Evolutionary conservation across 2,329 filamentous ascomycete genomes (phyloP), one percentile per base, ranked within the genome.

Genomic region (Teratosphaeria epicoccoides): DNA sequence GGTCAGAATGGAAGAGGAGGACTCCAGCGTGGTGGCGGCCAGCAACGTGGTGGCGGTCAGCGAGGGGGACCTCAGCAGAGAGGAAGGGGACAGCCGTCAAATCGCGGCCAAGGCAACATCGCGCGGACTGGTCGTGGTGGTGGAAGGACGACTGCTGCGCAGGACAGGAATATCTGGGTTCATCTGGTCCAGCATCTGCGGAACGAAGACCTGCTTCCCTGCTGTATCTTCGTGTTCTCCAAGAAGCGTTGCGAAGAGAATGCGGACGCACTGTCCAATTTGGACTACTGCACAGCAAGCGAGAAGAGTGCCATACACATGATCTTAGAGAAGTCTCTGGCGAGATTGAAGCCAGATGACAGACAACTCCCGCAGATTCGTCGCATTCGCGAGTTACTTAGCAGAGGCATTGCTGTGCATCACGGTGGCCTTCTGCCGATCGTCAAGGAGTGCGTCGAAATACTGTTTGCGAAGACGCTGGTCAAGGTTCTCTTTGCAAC

Each of bases 281-380:
- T 95, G 59, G 93, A 98, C 65, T 97, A 95, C 64, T 94, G 87
- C 66, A 96, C 86, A 5, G 88, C 90, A 0, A 79, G 84, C 2
- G 93, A 98, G 71, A 97, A 96, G 77, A 98, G 93, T 61, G 84
- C 88, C 45, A 94, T 95, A 52, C 91, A 98, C 67, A 96, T 97
- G 87, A 91, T 89, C 29, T 89, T 98, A 59, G 89, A 97, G 68
- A 94, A 88, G 67, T 97, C 93, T 0, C 81, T 98, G 53, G 89
- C 91, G 24, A 81, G 93, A 49, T 73, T 98, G 49, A 95, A 94
- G 65, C 85, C 85, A 1, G 93, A 97, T 65, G 93, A 98, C 65
- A 78, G 93, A 49, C 74, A 82, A 1, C 75, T 98, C n/a, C 93
- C 93, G 1, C 93, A 98, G 65, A 96, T 98, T 57, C 79, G 90